Evolutionary conservation across 805 yeast species (phyloP).

Genomic region (Lachancea dasiensis): DNA sequence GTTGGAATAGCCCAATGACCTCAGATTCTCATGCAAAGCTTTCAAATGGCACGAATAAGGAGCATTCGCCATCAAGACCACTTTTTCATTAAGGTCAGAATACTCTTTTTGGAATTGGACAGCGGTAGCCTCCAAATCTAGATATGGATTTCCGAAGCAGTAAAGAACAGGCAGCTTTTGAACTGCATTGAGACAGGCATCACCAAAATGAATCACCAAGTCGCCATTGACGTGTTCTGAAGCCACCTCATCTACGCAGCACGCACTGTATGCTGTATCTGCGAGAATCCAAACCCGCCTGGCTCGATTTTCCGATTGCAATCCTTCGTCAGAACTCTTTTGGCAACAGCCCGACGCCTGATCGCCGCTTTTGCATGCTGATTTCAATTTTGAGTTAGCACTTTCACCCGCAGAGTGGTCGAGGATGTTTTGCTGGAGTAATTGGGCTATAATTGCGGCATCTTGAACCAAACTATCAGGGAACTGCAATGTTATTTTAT

Average conservation of each 20-base stretch:
- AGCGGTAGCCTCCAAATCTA: constrained; percentile 40
- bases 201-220: constrained; percentile 87
- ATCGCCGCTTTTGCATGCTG: neutral
- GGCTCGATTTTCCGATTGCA: constrained; percentile 1
- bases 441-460: constrained; percentile 62
- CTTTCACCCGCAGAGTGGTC: neutral
- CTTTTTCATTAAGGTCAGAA: constrained; percentile 35
- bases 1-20: constrained; percentile 29
- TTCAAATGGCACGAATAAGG: constrained; percentile 48
- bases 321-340: neutral
- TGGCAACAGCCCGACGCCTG: constrained; percentile 1
- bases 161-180: constrained; percentile 69
- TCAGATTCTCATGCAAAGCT: constrained; percentile 35
- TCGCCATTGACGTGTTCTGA: constrained; percentile 89
- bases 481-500: constrained; percentile 74
- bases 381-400: neutral
- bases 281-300: constrained; percentile 75
- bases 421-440: constrained; percentile 39
- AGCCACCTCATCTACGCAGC: constrained; percentile 96
- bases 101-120: constrained; percentile 39
- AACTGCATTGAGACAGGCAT: constrained; percentile 82
- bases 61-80: constrained; percentile 71
- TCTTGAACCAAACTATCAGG: constrained; percentile 80
- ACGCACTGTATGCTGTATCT: constrained; percentile 91
- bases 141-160: constrained; percentile 64